Base-by-base conservation (phyloP, 495 filamentous ascomycete genomes). In the Hyaloscypha finlandica region DNA sequence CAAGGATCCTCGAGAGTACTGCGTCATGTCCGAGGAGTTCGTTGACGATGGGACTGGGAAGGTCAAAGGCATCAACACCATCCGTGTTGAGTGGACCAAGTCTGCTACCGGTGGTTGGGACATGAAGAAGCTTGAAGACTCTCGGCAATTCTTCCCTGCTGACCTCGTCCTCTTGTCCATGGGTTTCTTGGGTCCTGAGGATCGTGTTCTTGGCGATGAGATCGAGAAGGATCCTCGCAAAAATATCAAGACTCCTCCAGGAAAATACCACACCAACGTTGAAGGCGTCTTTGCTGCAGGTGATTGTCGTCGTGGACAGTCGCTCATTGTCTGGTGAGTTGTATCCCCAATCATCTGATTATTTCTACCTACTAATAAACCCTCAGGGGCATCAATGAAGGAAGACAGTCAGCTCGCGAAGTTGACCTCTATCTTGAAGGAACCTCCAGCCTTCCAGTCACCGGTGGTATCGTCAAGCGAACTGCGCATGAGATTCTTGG, bases 11-110 rank as follows among this genome's bases (percentile, higher is more conserved):
- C 92, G 95, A 69, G 95, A 99, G 81, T 99, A 90, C 84, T 97
- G 95, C 82, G 92, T 99, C 78, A 97, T 98, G 94, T 96, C 92
- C 22, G 93, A 95, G 80, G 94, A 97, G 71, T 99, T 99, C 70
- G 93, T 97, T 30, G 92, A 93, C 65, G 95, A 98, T 71, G 96
- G 93, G 53, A 85, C 78, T 51, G 94, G 93, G 68, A 88, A 89
- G 65, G 94, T 99, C 71, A 93, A 91, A 82, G 95, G 95, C 70
- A 98, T 99, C 85, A 98, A 98, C 80, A 97, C 93, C 31, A 86
- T 97, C 59, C 92, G 94, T 42, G 96, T 99, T 37, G 95, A 98
- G 78, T 99, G 95, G 95, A 94, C 94, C 64, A 94, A 93, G 84
- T 89, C 86, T 57, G 85, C 90, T 33, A 88, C 86, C 61, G 96